Percentiles rank a stretch among this genome's conserved stretches.
phyloP scores from a whole-genome alignment of 345 rosid genomes.

The Pseudoturritis turrita region DNA sequence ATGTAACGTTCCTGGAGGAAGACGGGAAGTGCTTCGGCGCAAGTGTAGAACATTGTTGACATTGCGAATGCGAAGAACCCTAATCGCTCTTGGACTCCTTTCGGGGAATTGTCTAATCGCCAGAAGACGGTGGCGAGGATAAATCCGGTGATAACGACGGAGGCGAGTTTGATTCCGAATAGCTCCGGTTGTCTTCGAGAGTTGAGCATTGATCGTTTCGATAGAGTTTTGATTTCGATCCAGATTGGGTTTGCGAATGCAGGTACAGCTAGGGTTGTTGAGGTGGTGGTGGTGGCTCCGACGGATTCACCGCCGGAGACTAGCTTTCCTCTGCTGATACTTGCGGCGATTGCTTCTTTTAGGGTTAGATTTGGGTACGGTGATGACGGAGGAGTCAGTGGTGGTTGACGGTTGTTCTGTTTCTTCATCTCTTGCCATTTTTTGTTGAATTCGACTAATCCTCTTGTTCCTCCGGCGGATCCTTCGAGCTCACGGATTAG shows the following conservation, averaged over 20 bases:
- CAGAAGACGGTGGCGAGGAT: slow-evolving; percentile 88
- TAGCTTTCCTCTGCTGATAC: slow-evolving; percentile 82
- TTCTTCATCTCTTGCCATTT: slow-evolving; percentile 70
- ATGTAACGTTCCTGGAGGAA: slow-evolving; percentile 94
- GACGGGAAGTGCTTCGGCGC: slow-evolving; percentile 90
- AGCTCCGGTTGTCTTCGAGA: slow-evolving; percentile 74
- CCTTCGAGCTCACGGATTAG: slow-evolving; percentile 84
- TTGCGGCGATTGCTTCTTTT: slow-evolving; percentile 89
- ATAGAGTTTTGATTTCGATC: slow-evolving; percentile 72
- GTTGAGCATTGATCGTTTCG: slow-evolving; percentile 60
- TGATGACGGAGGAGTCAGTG: slow-evolving; percentile 32
- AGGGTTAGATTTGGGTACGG: slow-evolving; percentile 48
- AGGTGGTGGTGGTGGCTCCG: no score
- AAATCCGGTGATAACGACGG: slow-evolving; percentile 83
- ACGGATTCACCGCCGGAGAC: slow-evolving; percentile 55
- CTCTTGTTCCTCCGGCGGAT: slow-evolving; percentile 74
- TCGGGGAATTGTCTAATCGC: slow-evolving; percentile 81
- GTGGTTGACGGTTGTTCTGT: slow-evolving; percentile 26
- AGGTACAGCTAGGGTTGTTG: slow-evolving; percentile 59
- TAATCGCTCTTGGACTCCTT: slow-evolving; percentile 78
- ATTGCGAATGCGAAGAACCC: slow-evolving; percentile 96
- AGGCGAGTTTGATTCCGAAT: slow-evolving; percentile 69
- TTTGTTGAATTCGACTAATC: slow-evolving; percentile 74
- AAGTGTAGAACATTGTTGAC: slow-evolving; percentile 97
- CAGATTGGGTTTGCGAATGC: slow-evolving; percentile 80